phyloP scores from a whole-genome alignment of 192 early-diverging fungal genomes.

The Helicostylum pulchrum region DNA sequence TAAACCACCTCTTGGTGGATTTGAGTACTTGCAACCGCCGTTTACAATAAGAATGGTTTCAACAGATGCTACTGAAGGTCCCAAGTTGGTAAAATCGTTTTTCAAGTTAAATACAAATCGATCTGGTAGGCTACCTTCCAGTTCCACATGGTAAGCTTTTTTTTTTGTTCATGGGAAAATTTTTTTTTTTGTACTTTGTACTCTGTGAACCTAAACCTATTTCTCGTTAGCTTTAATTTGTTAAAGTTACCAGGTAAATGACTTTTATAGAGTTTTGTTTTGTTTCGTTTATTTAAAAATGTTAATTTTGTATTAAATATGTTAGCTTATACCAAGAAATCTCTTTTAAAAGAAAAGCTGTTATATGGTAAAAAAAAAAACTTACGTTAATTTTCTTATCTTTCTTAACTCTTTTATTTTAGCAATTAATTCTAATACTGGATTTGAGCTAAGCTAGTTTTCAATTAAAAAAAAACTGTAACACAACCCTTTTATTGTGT shows the following conservation, averaged over 20 bases:
- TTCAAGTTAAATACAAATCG: slow-evolving; percentile 57
- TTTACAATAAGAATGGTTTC: slow-evolving; percentile 56
- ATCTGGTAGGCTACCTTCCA: slow-evolving; percentile 57
- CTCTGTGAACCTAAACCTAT: neutral
- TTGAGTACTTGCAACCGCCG: slow-evolving; percentile 52
- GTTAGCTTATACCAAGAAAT: slow-evolving; percentile 43
- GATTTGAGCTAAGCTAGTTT: slow-evolving; percentile 67
- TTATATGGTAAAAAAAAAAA: slow-evolving; percentile 44
- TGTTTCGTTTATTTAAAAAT: slow-evolving; percentile 24
- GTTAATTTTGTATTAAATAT: slow-evolving; percentile 20
- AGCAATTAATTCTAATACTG: slow-evolving; percentile 64
- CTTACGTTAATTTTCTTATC: neutral
- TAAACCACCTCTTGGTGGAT: slow-evolving; percentile 63
- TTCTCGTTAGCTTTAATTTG: slow-evolving; percentile 43
- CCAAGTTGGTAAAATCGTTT: slow-evolving; percentile 49
- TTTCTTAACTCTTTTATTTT: neutral
- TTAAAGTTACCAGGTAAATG: slow-evolving; percentile 60
- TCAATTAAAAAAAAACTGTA: neutral
- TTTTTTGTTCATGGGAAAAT: neutral
- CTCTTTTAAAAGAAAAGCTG: slow-evolving; percentile 56
- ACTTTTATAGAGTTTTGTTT: neutral
- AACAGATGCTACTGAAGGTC: slow-evolving; percentile 23
- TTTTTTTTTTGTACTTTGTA: slow-evolving; percentile 4
- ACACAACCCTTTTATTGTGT: too few species aligned
- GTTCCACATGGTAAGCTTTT: slow-evolving; percentile 46